Evolutionary conservation across 1,139 yeast species (phyloP).

Genomic region (Blastobotrys serpentis): DNA sequence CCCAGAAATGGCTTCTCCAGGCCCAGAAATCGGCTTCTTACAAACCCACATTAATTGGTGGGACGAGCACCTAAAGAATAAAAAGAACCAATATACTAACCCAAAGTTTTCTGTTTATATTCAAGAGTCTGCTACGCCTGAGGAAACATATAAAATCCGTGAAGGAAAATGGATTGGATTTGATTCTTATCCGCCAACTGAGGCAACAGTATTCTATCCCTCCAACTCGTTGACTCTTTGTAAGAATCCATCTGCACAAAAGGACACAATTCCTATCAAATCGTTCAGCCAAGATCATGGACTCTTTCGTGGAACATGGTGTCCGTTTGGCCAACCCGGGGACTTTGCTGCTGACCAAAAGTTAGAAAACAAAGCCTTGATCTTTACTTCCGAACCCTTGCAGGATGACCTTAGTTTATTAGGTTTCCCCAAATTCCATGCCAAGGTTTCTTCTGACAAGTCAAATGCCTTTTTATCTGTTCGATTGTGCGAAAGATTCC

Average conservation of each 20-base stretch:
- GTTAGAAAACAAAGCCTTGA: slow-evolving; percentile 41
- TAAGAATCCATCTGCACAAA: background rate
- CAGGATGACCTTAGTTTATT: slow-evolving; percentile 32
- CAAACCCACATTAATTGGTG: slow-evolving; percentile 44
- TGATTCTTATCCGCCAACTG: slow-evolving; percentile 18
- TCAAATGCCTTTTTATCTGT: slow-evolving; percentile 41
- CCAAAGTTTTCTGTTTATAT: slow-evolving; percentile 43
- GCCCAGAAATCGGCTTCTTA: slow-evolving; percentile 45
- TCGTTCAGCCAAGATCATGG: slow-evolving; percentile 43
- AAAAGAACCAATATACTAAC: slow-evolving; percentile 22
- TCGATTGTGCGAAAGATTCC: slow-evolving; percentile 41
- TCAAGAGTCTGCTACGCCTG: slow-evolving; percentile 42
- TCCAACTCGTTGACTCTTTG: background rate
- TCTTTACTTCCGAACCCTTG: slow-evolving; percentile 37
- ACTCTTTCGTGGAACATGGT: slow-evolving; percentile 44
- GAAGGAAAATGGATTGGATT: slow-evolving; percentile 43
- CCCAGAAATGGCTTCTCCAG: slow-evolving; percentile 47
- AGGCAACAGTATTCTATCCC: background rate
- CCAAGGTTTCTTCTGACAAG: slow-evolving; percentile 39
- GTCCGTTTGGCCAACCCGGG: slow-evolving; percentile 47
- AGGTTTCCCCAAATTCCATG: slow-evolving; percentile 41
- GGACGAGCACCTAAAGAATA: slow-evolving; percentile 37
- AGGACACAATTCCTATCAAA: slow-evolving; percentile 20
- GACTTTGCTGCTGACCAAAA: slow-evolving; percentile 48
- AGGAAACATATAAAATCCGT: slow-evolving; percentile 39